Evolutionary conservation across 2,329 filamentous ascomycete species (phyloP).

Genomic region (Pestalotiopsis sp.): DNA sequence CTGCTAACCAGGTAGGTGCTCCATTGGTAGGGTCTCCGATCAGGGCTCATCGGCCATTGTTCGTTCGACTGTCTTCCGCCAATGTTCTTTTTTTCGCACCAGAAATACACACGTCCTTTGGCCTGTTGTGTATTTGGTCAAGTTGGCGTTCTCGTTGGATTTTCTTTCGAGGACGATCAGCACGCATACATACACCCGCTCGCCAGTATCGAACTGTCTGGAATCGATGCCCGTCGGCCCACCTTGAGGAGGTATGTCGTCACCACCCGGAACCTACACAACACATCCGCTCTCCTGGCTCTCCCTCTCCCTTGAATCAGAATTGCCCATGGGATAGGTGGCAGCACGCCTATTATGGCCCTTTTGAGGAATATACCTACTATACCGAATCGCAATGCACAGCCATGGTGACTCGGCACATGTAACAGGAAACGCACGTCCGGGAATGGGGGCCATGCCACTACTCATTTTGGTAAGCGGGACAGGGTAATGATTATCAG

Average conservation of each 20-base stretch:
- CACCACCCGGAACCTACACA: neutral
- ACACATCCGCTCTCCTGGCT: neutral
- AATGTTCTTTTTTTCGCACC: too few relatives aligned
- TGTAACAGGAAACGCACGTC: neutral
- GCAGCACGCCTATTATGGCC: neutral
- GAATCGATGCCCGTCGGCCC: neutral
- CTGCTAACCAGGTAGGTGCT: too few relatives aligned
- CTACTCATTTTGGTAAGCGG: neutral
- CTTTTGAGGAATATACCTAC: neutral
- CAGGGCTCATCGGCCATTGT: too few relatives aligned
- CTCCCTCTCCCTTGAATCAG: neutral
- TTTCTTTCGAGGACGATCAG: too few relatives aligned
- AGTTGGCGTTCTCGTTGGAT: too few relatives aligned
- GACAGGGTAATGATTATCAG: conserved; percentile 3
- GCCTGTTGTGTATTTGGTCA: too few relatives aligned
- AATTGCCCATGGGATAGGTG: neutral
- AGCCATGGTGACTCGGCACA: neutral
- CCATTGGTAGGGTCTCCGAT: too few relatives aligned
- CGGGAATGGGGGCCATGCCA: neutral
- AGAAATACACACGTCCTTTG: too few relatives aligned
- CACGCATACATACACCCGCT: too few relatives aligned
- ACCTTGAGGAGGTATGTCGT: neutral
- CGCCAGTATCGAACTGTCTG: too few relatives aligned
- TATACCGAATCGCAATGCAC: neutral
- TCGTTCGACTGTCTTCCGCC: too few relatives aligned